Evolutionary conservation across 768 basidiomycete genomes (phyloP), one percentile per base, ranked within the genome.

Genomic region (Hygrocybe coccinea): DNA sequence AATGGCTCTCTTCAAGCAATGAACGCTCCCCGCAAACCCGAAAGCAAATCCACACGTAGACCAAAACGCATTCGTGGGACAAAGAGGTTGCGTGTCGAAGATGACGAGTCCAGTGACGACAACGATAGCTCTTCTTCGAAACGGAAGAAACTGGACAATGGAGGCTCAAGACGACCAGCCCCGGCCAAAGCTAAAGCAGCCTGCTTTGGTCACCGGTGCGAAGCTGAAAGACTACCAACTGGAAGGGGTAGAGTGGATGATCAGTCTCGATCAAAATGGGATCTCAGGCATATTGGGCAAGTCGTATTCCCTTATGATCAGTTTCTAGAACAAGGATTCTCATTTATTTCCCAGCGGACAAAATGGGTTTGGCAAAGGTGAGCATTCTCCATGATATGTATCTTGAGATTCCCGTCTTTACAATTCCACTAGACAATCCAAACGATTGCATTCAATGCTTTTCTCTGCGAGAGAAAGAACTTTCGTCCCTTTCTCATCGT

Each of bases 231-330:
- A 86, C 34, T 97, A 97, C 67, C 95, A 99, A 67, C 79, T 97
- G 1, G 90, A 94, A 50, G 95, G 95, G 0, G 80, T 97, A 14
- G 89, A 95, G 59, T 97, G 95, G 95, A 89, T 97, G 89, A 86
- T 89, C 1, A 85, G 85, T 10, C 71, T 97, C 14, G 86, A 91
- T 67, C 81, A 89, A 69, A 93, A 92, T 62, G 89, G 89, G 0
- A 86, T 91, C 19, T 85, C 84, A 1, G 89, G 89, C 0, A 91
- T 91, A 56, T 62, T 91, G 38, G 87, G 86, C 87, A 56, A 35
- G 79, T 66, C 43, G 12, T 21, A 3, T 5, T 5, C 15, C 3
- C 3, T 11, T 21, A 4, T 15, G n/a, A n/a, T n/a, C n/a, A n/a
- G n/a, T n/a, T n/a, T n/a, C n/a, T n/a, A n/a, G n/a, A n/a, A n/a